Conservation (phyloP, 495 filamentous ascomycete species). For the Penicillium daleae region DNA sequence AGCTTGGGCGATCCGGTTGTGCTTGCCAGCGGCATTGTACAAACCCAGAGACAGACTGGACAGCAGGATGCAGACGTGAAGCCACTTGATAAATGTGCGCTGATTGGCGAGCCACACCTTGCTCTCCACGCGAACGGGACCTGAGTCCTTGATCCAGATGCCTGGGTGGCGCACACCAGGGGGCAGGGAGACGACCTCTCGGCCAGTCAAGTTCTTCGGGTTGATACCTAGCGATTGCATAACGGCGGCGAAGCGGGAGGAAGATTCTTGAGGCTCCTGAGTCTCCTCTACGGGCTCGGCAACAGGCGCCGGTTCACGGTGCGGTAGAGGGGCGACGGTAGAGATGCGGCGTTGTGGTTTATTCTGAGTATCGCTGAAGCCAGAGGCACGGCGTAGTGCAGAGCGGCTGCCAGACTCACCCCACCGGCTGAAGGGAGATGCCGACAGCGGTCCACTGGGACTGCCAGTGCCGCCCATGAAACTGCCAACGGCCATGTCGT, state of each 20-base stretch:
- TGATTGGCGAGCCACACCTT: constrained; percentile 99
- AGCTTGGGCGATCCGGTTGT: constrained; percentile 69
- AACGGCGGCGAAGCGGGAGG: constrained; percentile 55
- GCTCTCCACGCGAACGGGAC: constrained; percentile 86
- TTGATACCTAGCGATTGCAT: constrained; percentile 77
- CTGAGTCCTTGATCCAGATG: constrained; percentile 88
- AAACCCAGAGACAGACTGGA: constrained; percentile 80
- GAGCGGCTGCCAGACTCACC: constrained; percentile 30
- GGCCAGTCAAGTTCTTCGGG: constrained; percentile 65
- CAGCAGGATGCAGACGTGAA: constrained; percentile 86
- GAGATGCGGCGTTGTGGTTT: constrained; percentile 29
- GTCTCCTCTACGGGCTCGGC: constrained; percentile 26
- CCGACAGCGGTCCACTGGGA: constrained; percentile 51
- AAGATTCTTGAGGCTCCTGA: constrained; percentile 9
- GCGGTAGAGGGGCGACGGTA: constrained; percentile 22
- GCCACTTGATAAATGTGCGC: constrained; percentile 96
- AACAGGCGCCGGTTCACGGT: constrained; percentile 18
- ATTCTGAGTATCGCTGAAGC: constrained; percentile 19
- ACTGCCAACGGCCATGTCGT: constrained; percentile 87
- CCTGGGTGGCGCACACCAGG: constrained; percentile 84
- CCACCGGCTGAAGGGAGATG: constrained; percentile 57
- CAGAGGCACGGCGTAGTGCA: constrained; percentile 29
- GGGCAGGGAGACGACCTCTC: constrained; percentile 58
- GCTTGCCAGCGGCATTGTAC: constrained; percentile 80
- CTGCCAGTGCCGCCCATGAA: constrained; percentile 62